phyloP scores from a whole-genome alignment of 139 green algal genomes.

The Tetradesmus lagerheimii region DNA sequence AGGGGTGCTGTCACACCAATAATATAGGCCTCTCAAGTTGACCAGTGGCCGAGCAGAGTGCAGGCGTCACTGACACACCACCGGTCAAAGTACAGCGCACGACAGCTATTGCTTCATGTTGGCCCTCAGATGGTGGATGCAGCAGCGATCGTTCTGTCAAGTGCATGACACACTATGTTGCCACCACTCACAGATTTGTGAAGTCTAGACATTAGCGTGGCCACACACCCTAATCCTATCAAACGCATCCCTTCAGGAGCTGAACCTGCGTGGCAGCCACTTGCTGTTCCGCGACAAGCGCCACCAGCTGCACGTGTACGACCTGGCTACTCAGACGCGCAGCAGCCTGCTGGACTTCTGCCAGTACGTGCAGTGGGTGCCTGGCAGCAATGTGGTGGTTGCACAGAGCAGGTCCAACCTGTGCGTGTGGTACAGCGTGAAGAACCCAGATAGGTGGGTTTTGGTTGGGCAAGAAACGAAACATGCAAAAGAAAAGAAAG shows the following conservation, averaged over 20 bases:
- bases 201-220: too few species aligned
- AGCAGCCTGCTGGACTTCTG: conserved; percentile 82
- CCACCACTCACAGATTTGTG: too few species aligned
- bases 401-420: conserved; percentile 81
- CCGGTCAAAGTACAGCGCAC: too few species aligned
- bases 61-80: too few species aligned
- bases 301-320: conserved; percentile 79
- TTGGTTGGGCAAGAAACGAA: too few species aligned
- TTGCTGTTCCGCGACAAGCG: conserved; percentile 91
- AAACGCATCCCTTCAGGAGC: conserved; percentile 70
- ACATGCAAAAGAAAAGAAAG: too few species aligned
- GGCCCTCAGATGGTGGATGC: too few species aligned
- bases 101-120: background rate
- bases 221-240: too few species aligned
- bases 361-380: conserved; percentile 91
- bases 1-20: too few species aligned
- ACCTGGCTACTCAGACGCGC: conserved; percentile 75
- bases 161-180: too few species aligned
- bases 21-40: background rate
- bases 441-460: conserved; percentile 68
- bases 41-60: too few species aligned
- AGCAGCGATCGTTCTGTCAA: too few species aligned
- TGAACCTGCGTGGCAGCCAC: conserved; percentile 84
- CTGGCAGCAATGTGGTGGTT: conserved; percentile 83
- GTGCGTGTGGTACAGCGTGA: conserved; percentile 89